These are phyloP conservation scores for Achaetomium macrosporum DNA, from an alignment of 2,329 filamentous ascomycete genomes.

Conservation along the genomic window DNA sequence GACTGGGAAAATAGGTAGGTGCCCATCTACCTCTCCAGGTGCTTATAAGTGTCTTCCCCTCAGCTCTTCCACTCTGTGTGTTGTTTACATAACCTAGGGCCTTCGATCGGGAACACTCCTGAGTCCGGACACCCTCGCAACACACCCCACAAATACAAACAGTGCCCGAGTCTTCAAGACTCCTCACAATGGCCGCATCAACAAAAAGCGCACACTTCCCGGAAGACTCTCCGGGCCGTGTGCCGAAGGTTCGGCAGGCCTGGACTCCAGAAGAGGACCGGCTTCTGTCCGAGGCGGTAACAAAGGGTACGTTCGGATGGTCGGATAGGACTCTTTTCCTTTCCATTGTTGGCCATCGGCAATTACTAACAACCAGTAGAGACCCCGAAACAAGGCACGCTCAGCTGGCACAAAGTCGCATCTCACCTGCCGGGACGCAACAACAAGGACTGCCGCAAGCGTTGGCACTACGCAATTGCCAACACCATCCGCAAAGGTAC, in stretches of 20 bases:
- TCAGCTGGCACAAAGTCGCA: slow-evolving; percentile 25
- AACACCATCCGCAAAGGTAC: slow-evolving; percentile 25
- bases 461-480: slow-evolving; percentile 26
- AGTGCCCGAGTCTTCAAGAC: not conserved
- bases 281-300: slow-evolving; percentile 18
- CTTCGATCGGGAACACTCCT: no score
- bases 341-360: no score
- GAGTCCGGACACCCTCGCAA: not conserved
- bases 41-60: no score
- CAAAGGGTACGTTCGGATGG: slow-evolving; percentile 12
- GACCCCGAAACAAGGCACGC: slow-evolving; percentile 16
- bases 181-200: not conserved
- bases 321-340: no score
- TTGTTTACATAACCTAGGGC: no score
- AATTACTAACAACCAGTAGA: slow-evolving; percentile 7
- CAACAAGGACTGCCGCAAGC: slow-evolving; percentile 27
- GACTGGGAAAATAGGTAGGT: no score
- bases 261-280: slow-evolving; percentile 24
- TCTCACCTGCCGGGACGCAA: slow-evolving; percentile 22
- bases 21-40: no score
- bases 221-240: not conserved
- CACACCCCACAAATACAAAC: not conserved
- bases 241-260: slow-evolving; percentile 19
- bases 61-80: no score
- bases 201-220: not conserved